phyloP scores from a whole-genome alignment of 2,329 filamentous ascomycete genomes.

The Aspergillus tamarii region DNA sequence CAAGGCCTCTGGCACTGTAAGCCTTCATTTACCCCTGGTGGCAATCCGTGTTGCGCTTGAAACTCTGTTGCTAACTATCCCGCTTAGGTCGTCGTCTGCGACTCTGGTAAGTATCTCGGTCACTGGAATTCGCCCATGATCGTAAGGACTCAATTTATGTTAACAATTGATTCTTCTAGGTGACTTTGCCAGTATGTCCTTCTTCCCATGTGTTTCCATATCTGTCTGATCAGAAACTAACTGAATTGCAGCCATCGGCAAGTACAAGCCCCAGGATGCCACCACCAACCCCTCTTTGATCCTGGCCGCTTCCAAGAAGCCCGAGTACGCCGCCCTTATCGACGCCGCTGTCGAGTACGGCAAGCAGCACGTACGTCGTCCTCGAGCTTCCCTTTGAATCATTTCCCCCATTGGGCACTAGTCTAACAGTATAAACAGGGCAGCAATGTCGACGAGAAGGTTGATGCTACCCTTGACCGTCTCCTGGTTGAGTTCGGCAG shows the following conservation, averaged over 20 bases:
- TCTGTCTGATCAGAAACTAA: neutral
- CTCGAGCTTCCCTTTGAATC: neutral
- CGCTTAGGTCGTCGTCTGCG: constrained; percentile 84
- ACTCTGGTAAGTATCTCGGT: constrained; percentile 72
- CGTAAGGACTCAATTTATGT: constrained; percentile 31
- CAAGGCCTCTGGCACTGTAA: constrained; percentile 93
- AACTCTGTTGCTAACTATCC: constrained; percentile 20
- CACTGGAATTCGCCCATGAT: neutral
- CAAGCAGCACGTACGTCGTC: constrained; percentile 68
- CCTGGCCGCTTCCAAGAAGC: constrained; percentile 96
- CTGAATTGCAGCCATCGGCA: constrained; percentile 75
- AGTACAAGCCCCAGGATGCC: constrained; percentile 99
- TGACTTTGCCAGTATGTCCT: constrained; percentile 74
- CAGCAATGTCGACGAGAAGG: constrained; percentile 73
- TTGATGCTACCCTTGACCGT: constrained; percentile 87
- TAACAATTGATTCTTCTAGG: constrained; percentile 48
- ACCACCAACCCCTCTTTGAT: constrained; percentile 99
- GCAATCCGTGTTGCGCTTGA: neutral
- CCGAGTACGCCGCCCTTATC: constrained; percentile 91
- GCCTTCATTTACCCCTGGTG: constrained; percentile 45
- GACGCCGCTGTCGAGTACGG: constrained; percentile 82
- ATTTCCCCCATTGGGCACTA: neutral
- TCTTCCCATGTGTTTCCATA: constrained; percentile 14
- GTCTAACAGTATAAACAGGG: constrained; percentile 44
- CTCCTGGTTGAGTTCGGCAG: constrained; percentile 97